Base-by-base conservation (phyloP, 768 basidiomycete genomes). In the Infundibulicybe gibba region DNA sequence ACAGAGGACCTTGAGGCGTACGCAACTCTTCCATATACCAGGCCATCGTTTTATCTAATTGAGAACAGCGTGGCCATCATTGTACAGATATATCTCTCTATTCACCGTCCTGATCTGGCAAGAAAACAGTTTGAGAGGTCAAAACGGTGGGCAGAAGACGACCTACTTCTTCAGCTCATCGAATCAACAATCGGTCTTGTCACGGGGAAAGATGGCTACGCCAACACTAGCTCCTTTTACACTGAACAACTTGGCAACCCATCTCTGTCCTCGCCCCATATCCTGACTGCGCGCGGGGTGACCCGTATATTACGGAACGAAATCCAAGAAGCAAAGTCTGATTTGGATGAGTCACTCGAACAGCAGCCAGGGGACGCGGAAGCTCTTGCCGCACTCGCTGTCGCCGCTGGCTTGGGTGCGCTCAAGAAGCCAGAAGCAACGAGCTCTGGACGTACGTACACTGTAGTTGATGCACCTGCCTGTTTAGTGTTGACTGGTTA, bases 1-100 rank as follows among this genome's bases (percentile, higher is more conserved):
- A 80, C 81, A 30, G 79, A 85, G 52, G 88, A 90, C 55, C 76
- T 93, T 32, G 94, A 97, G 73, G 88, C 90, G 93, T 94, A 64
- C 56, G 90, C 77, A 6, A 16, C 30, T 39, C n/a, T 33, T 37
- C n/a, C 39, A 20, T 8, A n/a, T 13, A 21, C 45, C 43, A 16
- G 35, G 14, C 21, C 33, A 31, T 34, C 6, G n/a, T 45, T 45
- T 42, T 16, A 13, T 25, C 25, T 45, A 16, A 43, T 37, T 44
- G 12, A 41, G 33, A 32, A 16, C 54, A 95, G 94, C 35, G 84
- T 90, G 32, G 87, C 91, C 3, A 66, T 92, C 38, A 80, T 87
- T 40, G 82, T 88, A 11, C 90, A 95, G 59, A 80, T 95, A 43
- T 90, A 93, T 61, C 81, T 97, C 32, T 90, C 90, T n/a, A 90